Evolutionary conservation across 257 asterid species (phyloP), one percentile per base, ranked within the genome.

Genomic region (Capsicum baccatum): DNA sequence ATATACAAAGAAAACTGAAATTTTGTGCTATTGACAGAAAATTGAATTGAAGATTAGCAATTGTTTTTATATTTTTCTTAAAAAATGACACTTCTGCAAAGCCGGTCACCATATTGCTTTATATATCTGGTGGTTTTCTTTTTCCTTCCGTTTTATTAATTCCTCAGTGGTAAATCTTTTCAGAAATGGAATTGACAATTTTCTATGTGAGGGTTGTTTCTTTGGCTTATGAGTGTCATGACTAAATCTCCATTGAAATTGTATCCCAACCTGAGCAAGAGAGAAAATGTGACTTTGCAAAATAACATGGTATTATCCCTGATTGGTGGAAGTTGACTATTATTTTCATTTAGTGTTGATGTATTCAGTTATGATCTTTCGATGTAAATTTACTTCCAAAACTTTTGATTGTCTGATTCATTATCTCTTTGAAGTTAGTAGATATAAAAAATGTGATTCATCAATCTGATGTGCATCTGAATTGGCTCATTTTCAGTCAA

Each of bases 401-500:
- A 8, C n/a, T 74, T 74, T 21, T 76, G 81, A 26, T 35, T 26
- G 48, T 78, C 26, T 8, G 48, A 26, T 54, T 26, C 47, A 8
- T 78, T 21, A 13, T 76, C 63, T 76, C 60, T 26, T 78, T 78
- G 50, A 33, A 14, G 64, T 17, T 54, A 48, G 50, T 78, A 33
- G 2, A 56, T 78, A 56, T 78, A 19, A 67, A 52, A 52, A 76
- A 78, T 9, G 33, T 54, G 16, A 54, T 3, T 54, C 82, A 83
- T 39, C 55, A 79, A 80, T 85, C 85, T 89, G 79, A 92, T 83
- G 55, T 71, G 33, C 70, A 70, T 71, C 44, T 80, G 83, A 80
- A 84, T 79, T 86, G 86, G 44, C 80, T 88, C 83, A 59, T 80
- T 16, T 88, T 86, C 87, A 95, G 99, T 89, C 97, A 60, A 89